Evolutionary conservation across 164 flowering plant genomes (phyloP).

Genomic region (Umbellularia californica): DNA sequence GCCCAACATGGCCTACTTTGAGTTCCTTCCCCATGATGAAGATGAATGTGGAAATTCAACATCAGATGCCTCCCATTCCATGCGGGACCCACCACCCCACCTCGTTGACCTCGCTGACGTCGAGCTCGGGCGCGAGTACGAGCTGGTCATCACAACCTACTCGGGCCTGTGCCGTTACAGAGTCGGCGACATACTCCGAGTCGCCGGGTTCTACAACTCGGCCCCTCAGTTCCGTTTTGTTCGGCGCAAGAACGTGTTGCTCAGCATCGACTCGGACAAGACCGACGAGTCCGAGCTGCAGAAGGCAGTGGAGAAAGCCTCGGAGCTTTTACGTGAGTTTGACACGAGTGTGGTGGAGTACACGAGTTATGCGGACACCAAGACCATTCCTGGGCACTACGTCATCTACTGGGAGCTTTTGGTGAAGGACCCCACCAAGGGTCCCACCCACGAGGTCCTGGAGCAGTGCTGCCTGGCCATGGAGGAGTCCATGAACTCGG

Average conservation of each 20-base stretch:
- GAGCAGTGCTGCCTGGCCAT: constrained; percentile 30
- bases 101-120: constrained; percentile 36
- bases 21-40: constrained; percentile 31
- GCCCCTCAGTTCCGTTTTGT: constrained; percentile 45
- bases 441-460: constrained; percentile 17
- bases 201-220: constrained; percentile 36
- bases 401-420: constrained; percentile 45
- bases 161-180: constrained; percentile 40
- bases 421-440: constrained; percentile 14
- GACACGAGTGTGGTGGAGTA: constrained; percentile 34
- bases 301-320: constrained; percentile 33
- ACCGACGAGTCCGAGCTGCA: constrained; percentile 45
- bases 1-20: constrained; percentile 50
- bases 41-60: not conserved
- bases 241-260: constrained; percentile 34
- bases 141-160: constrained; percentile 40
- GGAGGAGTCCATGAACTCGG: constrained; percentile 37
- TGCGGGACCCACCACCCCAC: constrained; percentile 3
- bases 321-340: constrained; percentile 16
- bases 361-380: constrained; percentile 37
- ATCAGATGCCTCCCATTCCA: not conserved
- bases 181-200: constrained; percentile 42
- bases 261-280: constrained; percentile 45
- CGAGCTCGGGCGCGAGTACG: constrained; percentile 40
- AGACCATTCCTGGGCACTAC: constrained; percentile 40